These are phyloP conservation scores for Syzygium malaccense DNA, from an alignment of 441 rosid genomes.

Conservation along the genomic window DNA sequence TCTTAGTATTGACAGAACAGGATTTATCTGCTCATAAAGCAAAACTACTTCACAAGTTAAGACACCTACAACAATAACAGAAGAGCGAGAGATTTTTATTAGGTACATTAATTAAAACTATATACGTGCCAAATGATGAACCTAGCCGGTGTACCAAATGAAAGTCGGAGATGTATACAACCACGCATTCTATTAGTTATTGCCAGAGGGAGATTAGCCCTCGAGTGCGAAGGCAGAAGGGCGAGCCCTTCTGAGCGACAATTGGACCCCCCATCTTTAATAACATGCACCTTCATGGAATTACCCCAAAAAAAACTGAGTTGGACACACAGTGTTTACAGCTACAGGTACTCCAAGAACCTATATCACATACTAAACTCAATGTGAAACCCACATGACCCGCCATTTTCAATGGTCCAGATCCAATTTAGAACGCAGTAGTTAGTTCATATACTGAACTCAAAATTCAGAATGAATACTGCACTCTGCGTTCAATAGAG, in stretches of 20 bases:
- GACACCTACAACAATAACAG: not conserved
- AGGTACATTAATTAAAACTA: not conserved
- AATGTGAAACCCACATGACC: not conserved
- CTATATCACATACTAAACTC: not conserved
- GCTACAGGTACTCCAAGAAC: not conserved
- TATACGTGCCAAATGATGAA: not conserved
- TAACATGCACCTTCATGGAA: not conserved
- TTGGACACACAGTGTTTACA: rapidly evolving
- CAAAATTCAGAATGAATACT: not conserved
- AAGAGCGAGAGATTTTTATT: rapidly evolving
- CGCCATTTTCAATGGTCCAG: not conserved
- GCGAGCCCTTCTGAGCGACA: not conserved
- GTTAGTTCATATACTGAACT: not conserved
- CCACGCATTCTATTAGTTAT: not conserved
- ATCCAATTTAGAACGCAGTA: not conserved
- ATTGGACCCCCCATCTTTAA: not conserved
- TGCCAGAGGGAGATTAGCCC: not conserved
- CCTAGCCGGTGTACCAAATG: not conserved
- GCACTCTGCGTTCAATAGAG: not conserved
- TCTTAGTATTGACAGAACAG: not conserved
- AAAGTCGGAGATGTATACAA: not conserved
- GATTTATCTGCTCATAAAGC: not conserved
- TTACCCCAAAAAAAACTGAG: not conserved
- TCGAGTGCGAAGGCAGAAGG: not conserved
- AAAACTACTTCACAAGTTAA: not conserved